Base-by-base conservation (phyloP, 2,329 filamentous ascomycete genomes). In the Septoria linicola region DNA sequence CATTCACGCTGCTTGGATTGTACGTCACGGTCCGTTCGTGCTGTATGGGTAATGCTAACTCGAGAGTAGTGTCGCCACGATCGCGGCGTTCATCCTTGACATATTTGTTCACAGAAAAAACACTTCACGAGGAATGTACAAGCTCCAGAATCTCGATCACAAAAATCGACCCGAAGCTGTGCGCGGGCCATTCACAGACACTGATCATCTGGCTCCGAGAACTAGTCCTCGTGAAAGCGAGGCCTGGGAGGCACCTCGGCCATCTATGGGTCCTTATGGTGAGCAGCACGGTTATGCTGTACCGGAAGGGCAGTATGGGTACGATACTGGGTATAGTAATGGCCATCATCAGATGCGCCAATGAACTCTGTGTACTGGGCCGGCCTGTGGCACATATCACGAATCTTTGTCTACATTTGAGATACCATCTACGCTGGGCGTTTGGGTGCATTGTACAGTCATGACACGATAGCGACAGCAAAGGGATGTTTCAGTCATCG, bases 1-100 rank as follows among this genome's bases (percentile, higher is more conserved):
- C 75, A 25, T 83, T 83, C 63, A 72, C 74, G 3, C 60, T 80
- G 21, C 55, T 78, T 23, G 79, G 76, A 16, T 54, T 73, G 63
- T 73, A 57, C 49, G 68, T 68, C 17, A 1, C 31, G 31, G 5
- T 20, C 20, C 16, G 16, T 19, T 11, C 36, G 17, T 10, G 20
- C 11, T 11, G 17, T n/a, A 20, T 17, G 17, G 20, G 11, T 13
- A 6, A 27, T 49, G 32, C 42, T 43, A 25, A 57, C 49, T 39
- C 11, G 13, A 31, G 44, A 27, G 14, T 39, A 72, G 70, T n/a
- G 60, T 75, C 2, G 70, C 74, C 2, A 76, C 77, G 27, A 63
- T 79, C 47, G 66, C 72, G 8, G 72, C 76, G 6, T 62, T 80
- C 31, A 61, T 67, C 7, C 69, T 83, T 36, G 80, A 83, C 62